These are phyloP conservation scores for Anisodus acutangulus DNA, from an alignment of 257 asterid genomes.

Conservation along the genomic window DNA sequence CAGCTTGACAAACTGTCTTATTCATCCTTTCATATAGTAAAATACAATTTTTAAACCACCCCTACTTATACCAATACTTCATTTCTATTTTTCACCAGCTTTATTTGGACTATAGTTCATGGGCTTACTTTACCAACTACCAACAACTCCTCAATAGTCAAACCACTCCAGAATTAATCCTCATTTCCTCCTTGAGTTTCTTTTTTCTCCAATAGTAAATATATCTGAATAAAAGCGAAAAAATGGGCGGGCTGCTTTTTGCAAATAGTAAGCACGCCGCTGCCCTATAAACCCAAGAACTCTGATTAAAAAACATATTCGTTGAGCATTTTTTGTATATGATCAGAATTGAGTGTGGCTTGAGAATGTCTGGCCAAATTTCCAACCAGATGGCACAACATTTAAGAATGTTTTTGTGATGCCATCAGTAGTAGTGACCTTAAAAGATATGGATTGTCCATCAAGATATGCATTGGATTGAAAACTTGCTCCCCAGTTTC, in stretches of 20 bases:
- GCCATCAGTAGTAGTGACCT: conserved; percentile 77
- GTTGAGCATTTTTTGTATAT: neutral
- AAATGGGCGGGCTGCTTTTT: conserved; percentile 77
- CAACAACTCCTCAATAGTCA: conserved; percentile 13
- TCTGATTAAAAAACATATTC: conserved; percentile 14
- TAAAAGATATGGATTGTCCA: conserved; percentile 77
- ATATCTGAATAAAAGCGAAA: conserved; percentile 11
- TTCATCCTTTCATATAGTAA: conserved; percentile 20
- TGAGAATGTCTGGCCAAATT: conserved; percentile 69
- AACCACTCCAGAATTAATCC: neutral
- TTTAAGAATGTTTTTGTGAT: conserved; percentile 56
- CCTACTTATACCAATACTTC: conserved; percentile 15
- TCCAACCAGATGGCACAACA: conserved; percentile 72
- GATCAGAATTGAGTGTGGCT: conserved; percentile 58
- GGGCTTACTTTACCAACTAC: conserved; percentile 22
- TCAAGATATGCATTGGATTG: conserved; percentile 72
- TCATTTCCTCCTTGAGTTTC: neutral
- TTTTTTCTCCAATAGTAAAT: neutral
- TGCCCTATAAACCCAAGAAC: conserved; percentile 46
- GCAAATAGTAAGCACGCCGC: conserved; percentile 75
- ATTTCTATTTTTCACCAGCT: neutral
- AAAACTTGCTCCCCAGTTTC: conserved; percentile 98
- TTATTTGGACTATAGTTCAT: conserved; percentile 38
- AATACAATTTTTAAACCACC: conserved; percentile 25
- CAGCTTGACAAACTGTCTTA: conserved; percentile 23